Conservation (phyloP, 2,329 filamentous ascomycete species). For the Apiospora arundinis region DNA sequence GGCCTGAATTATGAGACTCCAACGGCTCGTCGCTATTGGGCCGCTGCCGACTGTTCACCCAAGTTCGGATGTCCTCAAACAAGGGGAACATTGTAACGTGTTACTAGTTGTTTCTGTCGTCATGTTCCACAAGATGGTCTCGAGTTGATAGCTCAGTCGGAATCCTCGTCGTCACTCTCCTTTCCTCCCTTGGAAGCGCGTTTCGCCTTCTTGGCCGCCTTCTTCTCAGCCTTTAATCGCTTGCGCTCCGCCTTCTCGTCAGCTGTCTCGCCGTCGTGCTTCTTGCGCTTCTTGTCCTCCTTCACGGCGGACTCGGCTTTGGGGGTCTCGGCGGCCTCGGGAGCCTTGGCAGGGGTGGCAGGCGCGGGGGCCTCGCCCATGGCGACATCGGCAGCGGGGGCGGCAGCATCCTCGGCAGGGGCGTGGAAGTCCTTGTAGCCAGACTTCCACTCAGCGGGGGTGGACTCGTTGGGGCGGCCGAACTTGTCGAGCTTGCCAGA, state of each 20-base stretch:
- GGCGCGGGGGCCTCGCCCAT: conserved; percentile 50
- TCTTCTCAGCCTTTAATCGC: conserved; percentile 66
- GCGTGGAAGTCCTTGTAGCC: conserved; percentile 91
- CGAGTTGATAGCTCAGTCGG: conserved; percentile 44
- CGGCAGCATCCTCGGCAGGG: conserved; percentile 51
- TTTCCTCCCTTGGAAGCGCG: conserved; percentile 53
- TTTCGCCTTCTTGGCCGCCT: conserved; percentile 62
- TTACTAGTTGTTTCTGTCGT: conserved; percentile 3
- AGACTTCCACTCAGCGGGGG: conserved; percentile 89
- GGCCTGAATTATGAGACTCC: neutral
- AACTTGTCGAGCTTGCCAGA: conserved; percentile 98
- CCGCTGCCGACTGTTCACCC: neutral
- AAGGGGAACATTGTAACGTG: neutral
- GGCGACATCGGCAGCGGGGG: conserved; percentile 52
- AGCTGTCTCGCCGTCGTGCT: conserved; percentile 78
- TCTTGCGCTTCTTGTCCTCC: conserved; percentile 80
- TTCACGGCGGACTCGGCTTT: conserved; percentile 55
- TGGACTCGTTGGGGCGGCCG: conserved; percentile 89
- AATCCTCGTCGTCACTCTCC: conserved; percentile 54
- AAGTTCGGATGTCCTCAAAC: conserved; percentile 10
- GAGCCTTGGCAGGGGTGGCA: conserved; percentile 49
- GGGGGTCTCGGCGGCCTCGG: conserved; percentile 44
- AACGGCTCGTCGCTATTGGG: neutral
- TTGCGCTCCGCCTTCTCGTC: conserved; percentile 71
- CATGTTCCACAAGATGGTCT: conserved; percentile 9